Conservation (phyloP, 352 stramenopile species). For the Ophiocytium majus region DNA sequence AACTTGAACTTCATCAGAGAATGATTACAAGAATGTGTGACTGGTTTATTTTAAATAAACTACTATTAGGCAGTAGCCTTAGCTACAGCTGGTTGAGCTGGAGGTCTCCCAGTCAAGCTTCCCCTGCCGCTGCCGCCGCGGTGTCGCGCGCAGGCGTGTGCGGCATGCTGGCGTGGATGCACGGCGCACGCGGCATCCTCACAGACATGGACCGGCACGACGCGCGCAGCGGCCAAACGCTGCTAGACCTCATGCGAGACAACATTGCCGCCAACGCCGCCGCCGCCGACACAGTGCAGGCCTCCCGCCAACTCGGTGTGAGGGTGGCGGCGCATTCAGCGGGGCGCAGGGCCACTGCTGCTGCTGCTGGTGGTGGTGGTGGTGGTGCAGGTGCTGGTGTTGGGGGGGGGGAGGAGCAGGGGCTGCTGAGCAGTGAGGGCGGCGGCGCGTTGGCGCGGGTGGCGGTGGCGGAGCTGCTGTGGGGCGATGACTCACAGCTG, state of each 20-base stretch:
- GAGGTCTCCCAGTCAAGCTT: too few species aligned
- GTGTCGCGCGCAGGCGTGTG: too few species aligned
- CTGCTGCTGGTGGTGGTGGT: background rate
- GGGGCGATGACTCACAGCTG: background rate
- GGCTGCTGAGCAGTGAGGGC: background rate
- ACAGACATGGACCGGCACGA: conserved; percentile 4
- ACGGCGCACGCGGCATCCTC: background rate
- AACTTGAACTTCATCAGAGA: too few species aligned
- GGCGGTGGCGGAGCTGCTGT: background rate
- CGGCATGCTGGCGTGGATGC: background rate
- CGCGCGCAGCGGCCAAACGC: background rate
- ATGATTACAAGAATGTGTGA: too few species aligned
- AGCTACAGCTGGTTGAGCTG: too few species aligned
- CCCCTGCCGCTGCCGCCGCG: too few species aligned
- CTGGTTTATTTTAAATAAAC: too few species aligned
- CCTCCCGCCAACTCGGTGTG: too few species aligned
- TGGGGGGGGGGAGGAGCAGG: background rate
- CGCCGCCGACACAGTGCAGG: too few species aligned
- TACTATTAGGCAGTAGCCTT: too few species aligned
- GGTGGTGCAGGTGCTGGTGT: background rate
- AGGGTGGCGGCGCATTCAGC: too few species aligned
- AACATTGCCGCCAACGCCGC: background rate
- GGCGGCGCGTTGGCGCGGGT: background rate
- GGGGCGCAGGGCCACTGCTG: background rate
- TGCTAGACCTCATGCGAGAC: background rate